A percentile compares a stretch with the other conserved stretches of the same genome.
These are phyloP conservation scores for Cyclospora cayetanensis DNA, from an alignment of 169 alveolate species.

Conservation along the genomic window DNA sequence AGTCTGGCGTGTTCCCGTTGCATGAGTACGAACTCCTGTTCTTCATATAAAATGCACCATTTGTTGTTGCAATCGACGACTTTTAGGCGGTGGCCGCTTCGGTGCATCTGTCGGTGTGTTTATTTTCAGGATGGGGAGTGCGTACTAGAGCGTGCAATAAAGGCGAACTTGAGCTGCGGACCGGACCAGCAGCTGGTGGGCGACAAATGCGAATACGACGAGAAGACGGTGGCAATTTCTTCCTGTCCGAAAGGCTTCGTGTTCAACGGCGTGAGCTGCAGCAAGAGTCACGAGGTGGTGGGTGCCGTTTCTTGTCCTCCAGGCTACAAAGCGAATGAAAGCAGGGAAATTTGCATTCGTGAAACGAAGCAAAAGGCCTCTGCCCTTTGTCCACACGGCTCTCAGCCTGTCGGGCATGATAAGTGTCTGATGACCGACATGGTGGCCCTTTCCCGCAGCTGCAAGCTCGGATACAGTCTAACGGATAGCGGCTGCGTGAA, in stretches of 20 bases:
- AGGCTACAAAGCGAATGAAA: not conserved
- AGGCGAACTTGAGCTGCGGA: conserved; percentile 5
- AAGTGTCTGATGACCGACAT: conserved; percentile 17
- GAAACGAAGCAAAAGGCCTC: conserved; percentile 37
- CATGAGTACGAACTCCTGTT: too few relatives aligned
- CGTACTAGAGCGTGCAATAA: conserved; percentile 51
- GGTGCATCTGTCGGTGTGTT: too few relatives aligned
- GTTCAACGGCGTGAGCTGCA: conserved; percentile 49
- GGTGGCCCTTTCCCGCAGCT: not conserved
- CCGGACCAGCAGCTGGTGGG: conserved; percentile 30
- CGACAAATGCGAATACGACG: conserved; percentile 54
- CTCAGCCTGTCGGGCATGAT: conserved; percentile 12
- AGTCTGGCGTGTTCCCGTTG: not conserved
- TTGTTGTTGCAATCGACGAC: too few relatives aligned
- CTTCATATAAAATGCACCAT: too few relatives aligned
- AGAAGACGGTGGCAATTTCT: conserved; percentile 11
- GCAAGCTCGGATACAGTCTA: conserved; percentile 8
- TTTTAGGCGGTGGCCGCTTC: too few relatives aligned
- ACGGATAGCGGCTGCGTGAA: not conserved
- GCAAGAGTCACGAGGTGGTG: conserved; percentile 9
- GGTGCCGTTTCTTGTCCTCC: not conserved
- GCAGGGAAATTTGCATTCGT: conserved; percentile 15
- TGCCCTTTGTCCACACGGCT: conserved; percentile 21
- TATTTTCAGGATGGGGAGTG: conserved; percentile 56
- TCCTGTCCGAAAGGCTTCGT: conserved; percentile 50